Conservation (phyloP, 2,329 filamentous ascomycete genomes). For the Aaosphaeria arxii region DNA sequence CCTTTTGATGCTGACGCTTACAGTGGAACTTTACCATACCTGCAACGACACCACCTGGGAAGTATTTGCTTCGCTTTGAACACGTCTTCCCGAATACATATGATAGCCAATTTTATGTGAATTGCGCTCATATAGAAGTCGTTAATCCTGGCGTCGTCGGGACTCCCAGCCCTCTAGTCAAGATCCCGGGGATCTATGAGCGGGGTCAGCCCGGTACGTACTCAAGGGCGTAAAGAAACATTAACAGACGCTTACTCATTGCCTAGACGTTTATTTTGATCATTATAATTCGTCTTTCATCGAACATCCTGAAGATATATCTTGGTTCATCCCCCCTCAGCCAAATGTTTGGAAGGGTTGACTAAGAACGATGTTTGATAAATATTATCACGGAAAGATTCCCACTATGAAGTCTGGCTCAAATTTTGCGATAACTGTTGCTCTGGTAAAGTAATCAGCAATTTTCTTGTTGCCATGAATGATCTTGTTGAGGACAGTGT, state of each 20-base stretch:
- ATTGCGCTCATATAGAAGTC: neutral
- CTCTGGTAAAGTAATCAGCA: too few species aligned
- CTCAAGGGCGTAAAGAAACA: neutral
- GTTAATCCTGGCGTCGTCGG: neutral
- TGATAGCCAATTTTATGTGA: neutral
- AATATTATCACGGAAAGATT: neutral
- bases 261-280: neutral
- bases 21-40: constrained; percentile 1
- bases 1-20: neutral
- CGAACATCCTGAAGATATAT: neutral
- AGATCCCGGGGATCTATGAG: constrained; percentile 1
- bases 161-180: neutral
- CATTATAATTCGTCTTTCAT: neutral
- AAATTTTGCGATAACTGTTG: too few species aligned
- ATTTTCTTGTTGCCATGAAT: too few species aligned
- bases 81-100: neutral
- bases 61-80: constrained; percentile 1
- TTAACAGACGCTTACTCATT: neutral
- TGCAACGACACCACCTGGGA: neutral
- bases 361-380: neutral
- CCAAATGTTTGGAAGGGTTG: neutral
- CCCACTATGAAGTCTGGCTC: too few species aligned
- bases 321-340: neutral
- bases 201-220: neutral
- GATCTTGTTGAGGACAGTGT: too few species aligned